phyloP scores from a whole-genome alignment of 192 early-diverging fungal genomes.

The Gaertneriomyces semiglobifer region DNA sequence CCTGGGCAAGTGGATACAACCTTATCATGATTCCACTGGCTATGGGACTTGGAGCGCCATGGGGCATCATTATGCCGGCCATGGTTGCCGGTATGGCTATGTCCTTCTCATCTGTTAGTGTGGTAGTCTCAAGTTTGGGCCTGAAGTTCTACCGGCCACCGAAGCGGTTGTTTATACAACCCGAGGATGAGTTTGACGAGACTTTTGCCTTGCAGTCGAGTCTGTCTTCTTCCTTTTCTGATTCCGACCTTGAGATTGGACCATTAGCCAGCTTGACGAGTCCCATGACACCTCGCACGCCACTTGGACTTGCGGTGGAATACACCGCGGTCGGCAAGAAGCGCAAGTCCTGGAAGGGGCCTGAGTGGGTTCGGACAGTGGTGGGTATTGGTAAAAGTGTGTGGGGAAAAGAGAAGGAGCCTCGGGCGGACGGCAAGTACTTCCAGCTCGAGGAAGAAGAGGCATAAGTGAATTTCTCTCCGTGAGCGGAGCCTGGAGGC shows the following conservation, averaged over 20 bases:
- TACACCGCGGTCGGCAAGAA: not conserved
- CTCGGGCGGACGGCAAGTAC: too few species aligned
- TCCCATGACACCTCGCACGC: not conserved
- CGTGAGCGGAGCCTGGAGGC: too few species aligned
- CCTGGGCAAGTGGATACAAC: conserved; percentile 91
- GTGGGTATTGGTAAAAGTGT: too few species aligned
- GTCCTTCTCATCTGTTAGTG: conserved; percentile 87
- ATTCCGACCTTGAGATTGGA: not conserved
- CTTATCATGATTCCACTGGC: conserved; percentile 86
- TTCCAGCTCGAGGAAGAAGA: too few species aligned
- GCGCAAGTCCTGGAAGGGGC: not conserved
- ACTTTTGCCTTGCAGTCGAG: too few species aligned
- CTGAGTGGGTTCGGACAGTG: too few species aligned
- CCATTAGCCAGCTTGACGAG: not conserved
- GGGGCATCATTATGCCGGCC: conserved; percentile 79
- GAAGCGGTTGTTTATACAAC: too few species aligned
- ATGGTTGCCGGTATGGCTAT: conserved; percentile 94
- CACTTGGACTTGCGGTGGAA: too few species aligned
- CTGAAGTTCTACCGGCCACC: conserved; percentile 66
- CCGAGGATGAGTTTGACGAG: too few species aligned
- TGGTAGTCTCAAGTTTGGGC: conserved; percentile 83
- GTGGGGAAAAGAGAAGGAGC: too few species aligned
- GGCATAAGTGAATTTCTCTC: too few species aligned
- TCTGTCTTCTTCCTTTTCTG: not conserved
- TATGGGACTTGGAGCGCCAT: conserved; percentile 86